These are phyloP conservation scores for Metrosideros polymorpha DNA, from an alignment of 441 rosid genomes.

Conservation along the genomic window DNA sequence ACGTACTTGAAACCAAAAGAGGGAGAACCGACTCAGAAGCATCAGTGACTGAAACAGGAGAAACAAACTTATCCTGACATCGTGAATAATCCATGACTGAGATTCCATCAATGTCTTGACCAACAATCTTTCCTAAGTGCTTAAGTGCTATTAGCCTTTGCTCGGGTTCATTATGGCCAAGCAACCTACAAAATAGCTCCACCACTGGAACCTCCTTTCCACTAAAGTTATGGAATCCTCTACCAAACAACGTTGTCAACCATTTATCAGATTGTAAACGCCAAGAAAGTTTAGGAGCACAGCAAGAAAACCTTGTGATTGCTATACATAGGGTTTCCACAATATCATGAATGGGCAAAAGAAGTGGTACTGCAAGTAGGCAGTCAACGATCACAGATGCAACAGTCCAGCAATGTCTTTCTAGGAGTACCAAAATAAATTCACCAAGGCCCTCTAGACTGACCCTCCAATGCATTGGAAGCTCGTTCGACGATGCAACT, in stretches of 20 bases:
- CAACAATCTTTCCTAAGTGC: slow-evolving; percentile 55
- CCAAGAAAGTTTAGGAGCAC: slow-evolving; percentile 72
- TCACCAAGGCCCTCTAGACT: slow-evolving; percentile 55
- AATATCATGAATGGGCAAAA: slow-evolving; percentile 36
- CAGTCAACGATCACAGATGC: slow-evolving; percentile 63
- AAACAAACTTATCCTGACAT: slow-evolving; percentile 20
- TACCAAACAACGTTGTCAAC: slow-evolving; percentile 36
- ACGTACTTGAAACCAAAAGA: slow-evolving; percentile 53
- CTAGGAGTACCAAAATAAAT: slow-evolving; percentile 33
- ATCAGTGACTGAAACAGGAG: slow-evolving; percentile 20
- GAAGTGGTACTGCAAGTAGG: slow-evolving; percentile 43
- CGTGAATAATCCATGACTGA: slow-evolving; percentile 18
- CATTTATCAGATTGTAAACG: slow-evolving; percentile 72
- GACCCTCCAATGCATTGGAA: slow-evolving; percentile 33
- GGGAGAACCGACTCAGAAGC: slow-evolving; percentile 42
- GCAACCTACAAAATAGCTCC: slow-evolving; percentile 46
- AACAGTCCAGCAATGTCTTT: slow-evolving; percentile 67
- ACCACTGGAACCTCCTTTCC: slow-evolving; percentile 41
- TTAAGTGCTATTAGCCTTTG: slow-evolving; percentile 61
- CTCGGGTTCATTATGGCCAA: slow-evolving; percentile 78
- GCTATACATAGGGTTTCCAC: slow-evolving; percentile 38
- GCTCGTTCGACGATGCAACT: slow-evolving; percentile 22
- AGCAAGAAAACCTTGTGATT: slow-evolving; percentile 32
- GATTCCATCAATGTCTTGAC: slow-evolving; percentile 42
- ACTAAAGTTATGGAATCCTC: slow-evolving; percentile 37